Base-by-base conservation (phyloP, 768 basidiomycete species). In the Phlebiopsis gigantea region DNA sequence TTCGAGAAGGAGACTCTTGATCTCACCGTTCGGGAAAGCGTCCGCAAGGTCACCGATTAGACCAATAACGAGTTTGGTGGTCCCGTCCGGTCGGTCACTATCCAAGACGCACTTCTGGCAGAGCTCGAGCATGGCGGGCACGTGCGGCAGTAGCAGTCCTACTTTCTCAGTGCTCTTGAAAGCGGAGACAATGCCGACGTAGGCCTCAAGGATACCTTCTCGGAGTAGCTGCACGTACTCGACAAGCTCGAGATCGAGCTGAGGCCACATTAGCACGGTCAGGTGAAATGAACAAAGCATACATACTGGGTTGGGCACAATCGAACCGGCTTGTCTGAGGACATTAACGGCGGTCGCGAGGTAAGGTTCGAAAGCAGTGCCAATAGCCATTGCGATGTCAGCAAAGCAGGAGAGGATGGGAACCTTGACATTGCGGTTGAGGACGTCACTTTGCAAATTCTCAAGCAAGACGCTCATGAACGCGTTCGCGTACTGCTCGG, bases 151-250 rank as follows among this genome's bases (percentile, higher is more conserved):
- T 49, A 96, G 77, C 17, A 88, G 68, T 7, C 68, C 70, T 51
- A 74, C 80, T 74, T 92, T 85, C 21, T 83, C 81, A 1, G 88
- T 88, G 64, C 84, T 85, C 77, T 94, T 95, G 67, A 98, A 75
- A 0, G 90, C 94, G 34, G 91, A 87, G 58, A 98, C 85, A 61
- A 99, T 87, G 24, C 96, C 95, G 4, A 91, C 96, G 66, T 97
- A 98, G 2, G 97, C 96, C 70, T 99, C 97, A 29, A 98, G 75
- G 62, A 99, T 98, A 45, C 93, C 93, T 65, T 98, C 97, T 34
- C 97, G 84, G 56, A 99, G 79, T 53, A 83, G 83, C 53, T 83
- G 79, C 45, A 96, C 92, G 66, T 98, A 98, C 62, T 99, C 97
- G 56, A 95, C 80, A 56, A 95, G 81, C 60, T 96, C 93, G 62